Conservation (phyloP, 2,329 filamentous ascomycete species). For the Pseudogymnoascus verrucosus region DNA sequence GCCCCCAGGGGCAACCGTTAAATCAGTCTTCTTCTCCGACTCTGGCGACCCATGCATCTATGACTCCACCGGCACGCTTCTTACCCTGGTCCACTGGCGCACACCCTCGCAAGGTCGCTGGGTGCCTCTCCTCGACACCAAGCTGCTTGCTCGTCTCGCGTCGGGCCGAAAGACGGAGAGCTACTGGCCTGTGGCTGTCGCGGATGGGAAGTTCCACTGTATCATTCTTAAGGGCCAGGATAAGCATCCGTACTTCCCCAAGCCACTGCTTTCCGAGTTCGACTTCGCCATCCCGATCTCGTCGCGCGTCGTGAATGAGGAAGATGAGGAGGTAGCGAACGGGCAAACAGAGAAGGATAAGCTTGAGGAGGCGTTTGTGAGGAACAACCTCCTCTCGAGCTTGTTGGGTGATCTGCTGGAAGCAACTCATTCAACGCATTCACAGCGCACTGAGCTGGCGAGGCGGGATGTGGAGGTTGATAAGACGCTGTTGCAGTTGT, state of each 20-base stretch:
- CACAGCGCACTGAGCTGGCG: slow-evolving; percentile 59
- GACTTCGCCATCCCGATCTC: slow-evolving; percentile 79
- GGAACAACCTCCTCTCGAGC: slow-evolving; percentile 61
- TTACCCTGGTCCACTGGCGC: slow-evolving; percentile 88
- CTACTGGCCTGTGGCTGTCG: slow-evolving; percentile 94
- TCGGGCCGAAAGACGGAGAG: slow-evolving; percentile 78
- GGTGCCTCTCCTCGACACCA: slow-evolving; percentile 90
- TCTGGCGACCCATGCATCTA: slow-evolving; percentile 95
- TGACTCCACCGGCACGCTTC: slow-evolving; percentile 80
- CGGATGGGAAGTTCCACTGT: slow-evolving; percentile 88
- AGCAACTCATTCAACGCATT: slow-evolving; percentile 53
- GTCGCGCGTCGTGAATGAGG: slow-evolving; percentile 36
- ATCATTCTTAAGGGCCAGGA: slow-evolving; percentile 97
- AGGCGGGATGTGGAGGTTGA: slow-evolving; percentile 77
- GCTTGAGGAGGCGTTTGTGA: slow-evolving; percentile 76
- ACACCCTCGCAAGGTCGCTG: slow-evolving; percentile 76
- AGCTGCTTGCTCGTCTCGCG: slow-evolving; percentile 69
- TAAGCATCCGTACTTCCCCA: slow-evolving; percentile 85
- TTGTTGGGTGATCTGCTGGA: slow-evolving; percentile 70
- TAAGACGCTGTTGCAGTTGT: slow-evolving; percentile 79
- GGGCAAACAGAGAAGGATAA: slow-evolving; percentile 43
- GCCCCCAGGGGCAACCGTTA: slow-evolving; percentile 62
- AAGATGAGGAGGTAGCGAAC: slow-evolving; percentile 31
- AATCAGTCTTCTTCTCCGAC: slow-evolving; percentile 86
- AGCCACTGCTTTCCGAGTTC: slow-evolving; percentile 85